A percentile compares a stretch with the other conserved stretches of the same genome.
These are phyloP conservation scores for Plasmodium inui DNA, from an alignment of 169 alveolate genomes.

Conservation along the genomic window DNA sequence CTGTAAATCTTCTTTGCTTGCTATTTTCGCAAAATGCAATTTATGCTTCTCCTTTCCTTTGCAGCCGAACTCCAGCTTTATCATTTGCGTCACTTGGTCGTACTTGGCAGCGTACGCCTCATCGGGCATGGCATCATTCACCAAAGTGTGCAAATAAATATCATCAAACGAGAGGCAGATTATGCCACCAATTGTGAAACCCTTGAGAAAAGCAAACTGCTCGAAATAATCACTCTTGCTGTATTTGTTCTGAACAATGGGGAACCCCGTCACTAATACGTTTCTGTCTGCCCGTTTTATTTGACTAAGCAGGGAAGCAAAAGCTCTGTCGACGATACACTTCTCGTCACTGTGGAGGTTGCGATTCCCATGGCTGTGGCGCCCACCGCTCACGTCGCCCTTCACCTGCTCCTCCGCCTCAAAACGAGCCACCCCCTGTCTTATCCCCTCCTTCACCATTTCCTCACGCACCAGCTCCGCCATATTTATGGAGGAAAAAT, in stretches of 20 bases:
- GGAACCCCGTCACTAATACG: constrained; percentile 59
- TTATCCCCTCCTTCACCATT: constrained; percentile 30
- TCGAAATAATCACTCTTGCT: constrained; percentile 46
- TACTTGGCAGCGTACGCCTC: constrained; percentile 6
- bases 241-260: constrained; percentile 27
- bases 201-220: constrained; percentile 42
- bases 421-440: neutral
- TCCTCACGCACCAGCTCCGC: constrained; percentile 13
- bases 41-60: neutral
- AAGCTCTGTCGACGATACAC: neutral
- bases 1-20: neutral
- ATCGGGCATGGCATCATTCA: neutral
- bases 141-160: neutral
- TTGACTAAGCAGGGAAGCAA: constrained; percentile 1
- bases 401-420: neutral
- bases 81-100: constrained; percentile 8
- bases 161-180: constrained; percentile 36
- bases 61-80: constrained; percentile 12
- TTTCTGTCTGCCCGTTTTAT: constrained; percentile 42
- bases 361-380: neutral
- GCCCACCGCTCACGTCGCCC: neutral
- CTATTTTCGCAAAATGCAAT: constrained; percentile 14
- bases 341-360: neutral
- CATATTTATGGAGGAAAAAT: constrained; percentile 22
- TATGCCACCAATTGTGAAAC: constrained; percentile 30